Evolutionary conservation across 495 filamentous ascomycete genomes (phyloP).

Genomic region (Polyplosphaeria fusca): DNA sequence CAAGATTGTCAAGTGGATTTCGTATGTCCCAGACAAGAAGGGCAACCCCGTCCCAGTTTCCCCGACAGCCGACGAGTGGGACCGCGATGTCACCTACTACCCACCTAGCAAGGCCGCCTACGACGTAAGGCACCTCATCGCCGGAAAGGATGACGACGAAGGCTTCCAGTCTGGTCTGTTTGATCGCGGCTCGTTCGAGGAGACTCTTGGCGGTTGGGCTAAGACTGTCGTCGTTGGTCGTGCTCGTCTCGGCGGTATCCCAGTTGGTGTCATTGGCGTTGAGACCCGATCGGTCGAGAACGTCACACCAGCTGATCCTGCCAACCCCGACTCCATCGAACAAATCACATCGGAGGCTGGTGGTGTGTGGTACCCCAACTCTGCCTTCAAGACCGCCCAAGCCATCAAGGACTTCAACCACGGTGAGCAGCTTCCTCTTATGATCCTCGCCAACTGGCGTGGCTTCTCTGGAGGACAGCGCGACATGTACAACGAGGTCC

Average conservation of each 20-base stretch:
- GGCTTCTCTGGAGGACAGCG: conserved; percentile 99
- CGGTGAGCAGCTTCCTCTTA: conserved; percentile 94
- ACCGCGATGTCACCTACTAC: conserved; percentile 81
- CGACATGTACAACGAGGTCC: conserved; percentile 99
- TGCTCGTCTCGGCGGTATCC: conserved; percentile 94
- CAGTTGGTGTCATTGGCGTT: conserved; percentile 96
- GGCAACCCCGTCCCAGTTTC: conserved; percentile 83
- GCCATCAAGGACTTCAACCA: conserved; percentile 99
- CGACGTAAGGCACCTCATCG: conserved; percentile 90
- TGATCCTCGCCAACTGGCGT: conserved; percentile 99
- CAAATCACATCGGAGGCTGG: conserved; percentile 90
- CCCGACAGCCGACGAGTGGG: conserved; percentile 82
- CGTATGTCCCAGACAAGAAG: conserved; percentile 93
- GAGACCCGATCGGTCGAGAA: conserved; percentile 96
- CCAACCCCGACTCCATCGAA: conserved; percentile 97
- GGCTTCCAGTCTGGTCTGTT: conserved; percentile 89
- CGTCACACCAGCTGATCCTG: conserved; percentile 94
- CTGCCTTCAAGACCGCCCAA: conserved; percentile 98
- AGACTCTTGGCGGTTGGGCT: conserved; percentile 95
- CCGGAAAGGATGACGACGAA: conserved; percentile 81
- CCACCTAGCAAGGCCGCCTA: conserved; percentile 79
- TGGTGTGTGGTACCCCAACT: conserved; percentile 99
- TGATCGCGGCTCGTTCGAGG: conserved; percentile 93
- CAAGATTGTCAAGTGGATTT: conserved; percentile 97
- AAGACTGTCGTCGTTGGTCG: conserved; percentile 94